These are phyloP conservation scores for Triticum turgidum DNA, from an alignment of 176 grass and related monocot species.

Conservation along the genomic window DNA sequence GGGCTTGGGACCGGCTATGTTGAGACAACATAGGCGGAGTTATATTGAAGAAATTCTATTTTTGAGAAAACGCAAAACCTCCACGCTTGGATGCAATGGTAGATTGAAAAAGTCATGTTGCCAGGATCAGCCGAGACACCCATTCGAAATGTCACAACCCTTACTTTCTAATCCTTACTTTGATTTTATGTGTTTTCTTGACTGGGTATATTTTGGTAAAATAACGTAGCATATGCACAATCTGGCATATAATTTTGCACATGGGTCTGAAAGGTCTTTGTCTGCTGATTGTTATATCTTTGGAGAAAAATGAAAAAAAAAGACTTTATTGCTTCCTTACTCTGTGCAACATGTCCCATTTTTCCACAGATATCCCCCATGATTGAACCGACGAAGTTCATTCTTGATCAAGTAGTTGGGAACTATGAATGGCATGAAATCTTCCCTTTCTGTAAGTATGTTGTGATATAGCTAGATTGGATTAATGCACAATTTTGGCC, in stretches of 20 bases:
- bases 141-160: not conserved
- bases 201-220: not conserved
- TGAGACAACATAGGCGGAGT: too few species aligned
- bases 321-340: slow-evolving; percentile 6
- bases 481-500: not conserved
- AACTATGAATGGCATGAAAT: slow-evolving; percentile 76
- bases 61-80: not conserved
- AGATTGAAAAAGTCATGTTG: not conserved
- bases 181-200: not conserved
- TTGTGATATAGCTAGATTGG: slow-evolving; percentile 14
- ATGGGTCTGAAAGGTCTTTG: not conserved
- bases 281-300: not conserved
- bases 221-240: not conserved
- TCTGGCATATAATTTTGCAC: not conserved
- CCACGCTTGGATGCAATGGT: not conserved
- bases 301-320: not conserved
- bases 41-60: not conserved
- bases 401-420: slow-evolving; percentile 38
- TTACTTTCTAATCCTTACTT: not conserved
- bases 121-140: not conserved
- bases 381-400: slow-evolving; percentile 72
- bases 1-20: too few species aligned
- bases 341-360: not conserved
- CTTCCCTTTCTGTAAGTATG: slow-evolving; percentile 66
- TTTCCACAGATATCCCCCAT: slow-evolving; percentile 63